Evolutionary conservation across 192 early-diverging fungal species (phyloP).

Genomic region (Coemansia sp.): DNA sequence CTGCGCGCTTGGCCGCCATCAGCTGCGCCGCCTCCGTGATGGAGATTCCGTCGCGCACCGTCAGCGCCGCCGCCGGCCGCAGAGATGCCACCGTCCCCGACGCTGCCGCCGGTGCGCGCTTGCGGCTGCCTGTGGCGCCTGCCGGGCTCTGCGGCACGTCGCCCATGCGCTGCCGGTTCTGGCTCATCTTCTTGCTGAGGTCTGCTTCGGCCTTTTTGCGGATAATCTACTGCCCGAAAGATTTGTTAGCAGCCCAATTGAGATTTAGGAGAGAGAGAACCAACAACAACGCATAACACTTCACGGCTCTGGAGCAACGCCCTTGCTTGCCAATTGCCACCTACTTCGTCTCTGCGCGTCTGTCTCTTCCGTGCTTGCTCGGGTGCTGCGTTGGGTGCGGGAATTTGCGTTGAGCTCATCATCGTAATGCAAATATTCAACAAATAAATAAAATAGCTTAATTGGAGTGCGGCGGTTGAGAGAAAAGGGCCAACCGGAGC

Average conservation of each 20-base stretch:
- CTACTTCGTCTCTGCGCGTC: constrained; percentile 51
- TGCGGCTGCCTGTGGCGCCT: constrained; percentile 19
- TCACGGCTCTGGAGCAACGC: background rate
- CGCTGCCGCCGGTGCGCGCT: constrained; percentile 23
- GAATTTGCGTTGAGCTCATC: constrained; percentile 47
- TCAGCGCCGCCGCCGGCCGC: constrained; percentile 81
- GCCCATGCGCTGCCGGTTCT: constrained; percentile 33
- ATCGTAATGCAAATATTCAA: constrained; percentile 7
- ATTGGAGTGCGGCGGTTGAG: background rate
- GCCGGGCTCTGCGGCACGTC: constrained; percentile 22
- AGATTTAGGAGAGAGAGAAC: background rate
- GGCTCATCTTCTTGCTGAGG: constrained; percentile 61
- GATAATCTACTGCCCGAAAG: constrained; percentile 54
- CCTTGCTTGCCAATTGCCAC: background rate
- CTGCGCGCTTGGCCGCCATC: constrained; percentile 96
- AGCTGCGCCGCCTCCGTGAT: constrained; percentile 84
- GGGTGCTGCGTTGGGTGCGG: constrained; percentile 17
- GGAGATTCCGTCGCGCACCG: constrained; percentile 71
- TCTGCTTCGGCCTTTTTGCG: constrained; percentile 75
- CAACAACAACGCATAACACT: background rate
- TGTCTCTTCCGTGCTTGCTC: constrained; percentile 52
- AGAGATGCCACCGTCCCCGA: constrained; percentile 88
- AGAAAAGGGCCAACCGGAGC: background rate
- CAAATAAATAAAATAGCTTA: background rate
- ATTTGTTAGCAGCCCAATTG: background rate